Evolutionary conservation across 129 eudicot genomes (phyloP), one percentile per base, ranked within the genome.

Genomic region (Centella asiatica): DNA sequence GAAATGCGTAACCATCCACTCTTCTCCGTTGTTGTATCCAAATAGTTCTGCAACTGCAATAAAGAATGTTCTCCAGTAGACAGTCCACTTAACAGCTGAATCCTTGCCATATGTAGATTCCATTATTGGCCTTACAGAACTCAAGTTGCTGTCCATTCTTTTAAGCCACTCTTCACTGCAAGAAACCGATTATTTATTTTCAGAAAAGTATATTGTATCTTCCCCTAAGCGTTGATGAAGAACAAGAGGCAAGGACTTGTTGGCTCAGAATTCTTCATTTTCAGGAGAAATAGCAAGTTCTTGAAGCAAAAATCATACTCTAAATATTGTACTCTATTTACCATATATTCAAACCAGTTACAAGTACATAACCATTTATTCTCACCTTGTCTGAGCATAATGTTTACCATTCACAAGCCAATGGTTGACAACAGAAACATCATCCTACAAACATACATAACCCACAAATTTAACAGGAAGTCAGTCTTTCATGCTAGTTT

Each of bases 341-440:
- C n/a, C n/a, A n/a, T n/a, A n/a, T n/a, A n/a, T n/a, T n/a, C n/a
- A n/a, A n/a, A n/a, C n/a, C n/a, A n/a, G n/a, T 18, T 8, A 32
- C 7, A 5, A 69, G 42, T 2, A 27, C 74, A 23, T 44, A 26
- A 33, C 2, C 1, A 20, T 75, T 28, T 19, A 37, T 15, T 0
- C 31, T 74, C 65, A 88, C 99, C 96, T 88, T 67, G 99, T 93
- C 45, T 82, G 83, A 32, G 96, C 92, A 65, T 93, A 93, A 67
- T 93, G 99, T 64, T 85, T 87, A 60, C 99, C 99, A 46, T 88
- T 85, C 62, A 93, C 81, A 44, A 93, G 96, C 96, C 99, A 93
- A 36, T 87, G 96, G 72, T 88, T 49, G 40, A 85, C 92, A 15
- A 88, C 76, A 28, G 89, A 78, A 53, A 93, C 95, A 55, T 93